A percentile compares a stretch with the other conserved stretches of the same genome.
Conservation (phyloP, 352 stramenopile genomes). For the Phytophthora palmivora region DNA sequence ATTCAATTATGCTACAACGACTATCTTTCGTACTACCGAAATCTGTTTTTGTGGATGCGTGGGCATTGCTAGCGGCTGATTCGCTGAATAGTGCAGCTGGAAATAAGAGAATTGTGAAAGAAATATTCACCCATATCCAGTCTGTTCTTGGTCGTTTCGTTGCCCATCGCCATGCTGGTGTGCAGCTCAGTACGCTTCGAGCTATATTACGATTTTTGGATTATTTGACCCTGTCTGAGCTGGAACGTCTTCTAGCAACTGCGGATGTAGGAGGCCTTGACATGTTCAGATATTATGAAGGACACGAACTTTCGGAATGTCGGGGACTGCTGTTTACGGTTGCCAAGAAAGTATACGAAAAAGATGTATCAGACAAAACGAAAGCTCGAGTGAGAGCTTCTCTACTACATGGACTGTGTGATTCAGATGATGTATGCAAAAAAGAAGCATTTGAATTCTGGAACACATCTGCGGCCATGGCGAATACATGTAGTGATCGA, state of each 20-base stretch:
- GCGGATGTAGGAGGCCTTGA: conserved; percentile 43
- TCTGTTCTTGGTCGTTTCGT: conserved; percentile 57
- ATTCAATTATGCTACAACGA: conserved; percentile 76
- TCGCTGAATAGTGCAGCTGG: conserved; percentile 50
- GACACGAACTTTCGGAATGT: conserved; percentile 44
- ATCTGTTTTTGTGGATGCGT: conserved; percentile 60
- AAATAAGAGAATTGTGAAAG: conserved; percentile 41
- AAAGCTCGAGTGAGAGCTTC: conserved; percentile 40
- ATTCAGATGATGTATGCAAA: conserved; percentile 52
- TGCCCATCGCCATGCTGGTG: conserved; percentile 52
- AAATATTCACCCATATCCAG: conserved; percentile 62
- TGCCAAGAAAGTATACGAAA: conserved; percentile 45
- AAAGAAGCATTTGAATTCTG: conserved; percentile 59
- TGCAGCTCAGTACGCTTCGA: conserved; percentile 56
- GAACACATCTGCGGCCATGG: conserved; percentile 40
- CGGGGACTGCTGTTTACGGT: conserved; percentile 55
- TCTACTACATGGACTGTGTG: conserved; percentile 60
- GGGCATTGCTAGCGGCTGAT: conserved; percentile 62
- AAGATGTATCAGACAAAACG: conserved; percentile 11
- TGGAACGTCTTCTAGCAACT: conserved; percentile 38
- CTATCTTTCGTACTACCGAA: conserved; percentile 73
- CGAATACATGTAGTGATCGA: conserved; percentile 42
- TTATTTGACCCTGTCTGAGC: conserved; percentile 30
- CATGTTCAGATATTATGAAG: conserved; percentile 45
- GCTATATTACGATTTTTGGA: conserved; percentile 51